These are phyloP conservation scores for Immersiporthe knoxdaviesiana DNA, from an alignment of 2,329 filamentous ascomycete genomes.

Conservation along the genomic window DNA sequence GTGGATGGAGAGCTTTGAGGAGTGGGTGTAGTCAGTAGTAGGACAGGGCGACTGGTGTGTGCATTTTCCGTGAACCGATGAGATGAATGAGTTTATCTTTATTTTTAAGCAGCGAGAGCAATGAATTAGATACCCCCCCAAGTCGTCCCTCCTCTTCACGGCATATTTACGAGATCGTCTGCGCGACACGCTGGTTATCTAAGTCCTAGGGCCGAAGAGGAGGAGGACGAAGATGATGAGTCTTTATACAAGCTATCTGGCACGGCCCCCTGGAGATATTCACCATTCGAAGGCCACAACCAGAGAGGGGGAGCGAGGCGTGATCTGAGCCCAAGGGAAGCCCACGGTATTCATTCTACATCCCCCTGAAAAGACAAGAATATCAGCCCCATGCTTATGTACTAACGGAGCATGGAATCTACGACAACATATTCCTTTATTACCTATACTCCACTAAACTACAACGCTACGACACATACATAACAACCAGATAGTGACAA, in stretches of 20 bases:
- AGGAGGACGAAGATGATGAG: too few species aligned
- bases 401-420: background rate
- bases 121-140: background rate
- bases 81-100: background rate
- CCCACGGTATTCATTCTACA: too few species aligned
- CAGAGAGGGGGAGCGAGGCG: too few species aligned
- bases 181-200: background rate
- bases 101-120: background rate
- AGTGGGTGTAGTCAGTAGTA: slow-evolving; percentile 40
- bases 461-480: too few species aligned
- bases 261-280: too few species aligned
- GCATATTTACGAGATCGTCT: background rate
- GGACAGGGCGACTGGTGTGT: background rate
- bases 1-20: slow-evolving; percentile 46
- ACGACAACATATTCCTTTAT: background rate
- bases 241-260: too few species aligned
- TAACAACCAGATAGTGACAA: too few species aligned
- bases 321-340: too few species aligned
- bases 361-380: too few species aligned
- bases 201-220: background rate
- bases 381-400: background rate
- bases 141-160: background rate
- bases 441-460: background rate
- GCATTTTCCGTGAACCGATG: too few species aligned
- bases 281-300: too few species aligned